phyloP scores from a whole-genome alignment of 2,329 filamentous ascomycete genomes.

The Claviceps arundinis region DNA sequence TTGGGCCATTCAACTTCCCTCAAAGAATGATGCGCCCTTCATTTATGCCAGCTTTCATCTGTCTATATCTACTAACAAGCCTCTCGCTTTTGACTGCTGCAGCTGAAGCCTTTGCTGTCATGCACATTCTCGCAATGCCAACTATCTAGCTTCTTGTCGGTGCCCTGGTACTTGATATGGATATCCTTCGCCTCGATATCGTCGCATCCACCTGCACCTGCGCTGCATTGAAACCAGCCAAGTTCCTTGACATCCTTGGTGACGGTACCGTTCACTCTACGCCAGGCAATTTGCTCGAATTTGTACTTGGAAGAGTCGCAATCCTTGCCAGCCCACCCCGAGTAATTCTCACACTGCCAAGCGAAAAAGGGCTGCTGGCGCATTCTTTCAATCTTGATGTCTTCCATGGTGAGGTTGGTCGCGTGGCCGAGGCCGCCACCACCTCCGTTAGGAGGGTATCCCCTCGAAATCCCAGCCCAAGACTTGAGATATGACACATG shows the following conservation, averaged over 20 bases:
- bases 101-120: slow-evolving; percentile 13
- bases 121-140: slow-evolving; percentile 18
- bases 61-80: neutral
- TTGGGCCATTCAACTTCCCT: too few relatives aligned
- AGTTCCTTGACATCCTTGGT: slow-evolving; percentile 12
- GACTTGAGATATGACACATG: slow-evolving; percentile 44
- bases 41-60: neutral
- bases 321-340: slow-evolving; percentile 19
- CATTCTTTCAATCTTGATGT: slow-evolving; percentile 15
- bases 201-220: slow-evolving; percentile 17
- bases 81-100: slow-evolving; percentile 4
- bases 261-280: slow-evolving; percentile 16
- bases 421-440: slow-evolving; percentile 37
- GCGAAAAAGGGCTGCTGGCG: slow-evolving; percentile 19
- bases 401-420: slow-evolving; percentile 18
- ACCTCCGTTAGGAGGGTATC: slow-evolving; percentile 43
- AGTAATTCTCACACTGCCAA: slow-evolving; percentile 23
- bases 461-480: slow-evolving; percentile 38
- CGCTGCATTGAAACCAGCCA: slow-evolving; percentile 20
- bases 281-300: slow-evolving; percentile 17
- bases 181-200: slow-evolving; percentile 16
- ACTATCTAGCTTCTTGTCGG: slow-evolving; percentile 8
- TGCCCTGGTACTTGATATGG: slow-evolving; percentile 9
- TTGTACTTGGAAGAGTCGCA: slow-evolving; percentile 21
- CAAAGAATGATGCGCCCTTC: neutral